A percentile compares a stretch with the other conserved stretches of the same genome.
Evolutionary conservation across 176 grass and related monocot species (phyloP).

Genomic region (Canna indica): DNA sequence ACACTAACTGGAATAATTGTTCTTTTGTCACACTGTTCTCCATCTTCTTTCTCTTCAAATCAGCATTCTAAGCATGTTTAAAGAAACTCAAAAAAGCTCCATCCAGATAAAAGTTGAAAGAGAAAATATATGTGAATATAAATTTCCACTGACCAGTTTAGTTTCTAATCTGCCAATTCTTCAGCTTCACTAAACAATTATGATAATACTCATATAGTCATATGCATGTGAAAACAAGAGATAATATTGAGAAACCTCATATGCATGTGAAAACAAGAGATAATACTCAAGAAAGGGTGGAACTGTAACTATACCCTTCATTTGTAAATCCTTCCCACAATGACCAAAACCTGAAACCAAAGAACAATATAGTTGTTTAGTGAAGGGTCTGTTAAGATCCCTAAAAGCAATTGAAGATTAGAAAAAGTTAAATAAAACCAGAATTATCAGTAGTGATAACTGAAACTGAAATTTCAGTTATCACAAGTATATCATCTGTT

Average conservation of each 20-base stretch:
- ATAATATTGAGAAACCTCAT: slow-evolving; percentile 15
- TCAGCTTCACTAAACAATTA: slow-evolving; percentile 49
- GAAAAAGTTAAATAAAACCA: no score
- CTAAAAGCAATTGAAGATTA: no score
- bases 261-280: slow-evolving; percentile 6
- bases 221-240: no score
- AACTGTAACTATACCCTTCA: slow-evolving; percentile 43
- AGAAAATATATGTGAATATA: slow-evolving; percentile 9
- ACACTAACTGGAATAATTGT: no score
- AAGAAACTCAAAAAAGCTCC: slow-evolving; percentile 24
- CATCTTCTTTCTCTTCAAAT: no score
- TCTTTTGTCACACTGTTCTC: no score
- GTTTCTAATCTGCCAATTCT: slow-evolving; percentile 85
- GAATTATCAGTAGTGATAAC: no score
- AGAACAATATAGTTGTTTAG: slow-evolving; percentile 79
- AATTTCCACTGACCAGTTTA: slow-evolving; percentile 56
- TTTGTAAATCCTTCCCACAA: slow-evolving; percentile 92
- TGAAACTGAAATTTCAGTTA: neutral
- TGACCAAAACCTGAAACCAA: slow-evolving; percentile 88
- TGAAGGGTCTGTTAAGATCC: slow-evolving; percentile 92
- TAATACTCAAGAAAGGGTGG: slow-evolving; percentile 4
- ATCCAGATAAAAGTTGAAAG: slow-evolving; percentile 1
- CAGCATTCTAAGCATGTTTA: slow-evolving; percentile 52
- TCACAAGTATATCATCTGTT: no score
- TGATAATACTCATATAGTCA: neutral